Percentiles rank a stretch among this genome's conserved stretches.
phyloP scores from a whole-genome alignment of 345 rosid species.

The Balakata baccata region DNA sequence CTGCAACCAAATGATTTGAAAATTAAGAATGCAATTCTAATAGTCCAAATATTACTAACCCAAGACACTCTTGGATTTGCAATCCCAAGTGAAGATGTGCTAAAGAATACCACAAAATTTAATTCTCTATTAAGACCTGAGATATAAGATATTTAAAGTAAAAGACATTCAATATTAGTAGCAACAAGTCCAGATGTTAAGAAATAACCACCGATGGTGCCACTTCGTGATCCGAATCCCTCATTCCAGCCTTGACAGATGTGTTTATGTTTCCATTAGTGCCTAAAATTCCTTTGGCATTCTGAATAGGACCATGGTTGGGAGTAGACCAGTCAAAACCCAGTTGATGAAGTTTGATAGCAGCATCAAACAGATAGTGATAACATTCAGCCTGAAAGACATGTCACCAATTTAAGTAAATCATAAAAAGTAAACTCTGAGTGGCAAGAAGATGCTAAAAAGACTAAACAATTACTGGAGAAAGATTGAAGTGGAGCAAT shows the following conservation, averaged over 20 bases:
- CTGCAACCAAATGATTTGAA: constrained; percentile 47
- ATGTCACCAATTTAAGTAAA: constrained; percentile 11
- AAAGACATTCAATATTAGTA: constrained; percentile 1
- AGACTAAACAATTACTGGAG: too few species aligned
- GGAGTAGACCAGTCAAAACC: constrained; percentile 77
- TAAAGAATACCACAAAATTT: background rate
- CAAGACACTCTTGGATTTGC: background rate
- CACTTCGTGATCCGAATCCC: constrained; percentile 41
- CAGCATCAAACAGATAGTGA: constrained; percentile 90
- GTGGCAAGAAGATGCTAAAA: too few species aligned
- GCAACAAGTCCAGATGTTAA: background rate
- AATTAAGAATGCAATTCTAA: background rate
- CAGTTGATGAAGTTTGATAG: constrained; percentile 78
- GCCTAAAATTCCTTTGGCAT: constrained; percentile 37
- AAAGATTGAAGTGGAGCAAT: background rate
- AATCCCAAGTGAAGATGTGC: background rate
- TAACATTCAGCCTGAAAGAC: constrained; percentile 81
- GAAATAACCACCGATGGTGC: constrained; percentile 48
- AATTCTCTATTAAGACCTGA: background rate
- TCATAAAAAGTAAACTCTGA: background rate
- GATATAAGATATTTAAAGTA: background rate
- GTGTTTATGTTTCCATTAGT: constrained; percentile 23
- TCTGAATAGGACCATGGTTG: constrained; percentile 60
- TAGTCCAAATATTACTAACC: background rate
- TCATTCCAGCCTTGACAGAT: constrained; percentile 40